Evolutionary conservation across 2,329 filamentous ascomycete species (phyloP).

Genomic region (Colletotrichum sp.): DNA sequence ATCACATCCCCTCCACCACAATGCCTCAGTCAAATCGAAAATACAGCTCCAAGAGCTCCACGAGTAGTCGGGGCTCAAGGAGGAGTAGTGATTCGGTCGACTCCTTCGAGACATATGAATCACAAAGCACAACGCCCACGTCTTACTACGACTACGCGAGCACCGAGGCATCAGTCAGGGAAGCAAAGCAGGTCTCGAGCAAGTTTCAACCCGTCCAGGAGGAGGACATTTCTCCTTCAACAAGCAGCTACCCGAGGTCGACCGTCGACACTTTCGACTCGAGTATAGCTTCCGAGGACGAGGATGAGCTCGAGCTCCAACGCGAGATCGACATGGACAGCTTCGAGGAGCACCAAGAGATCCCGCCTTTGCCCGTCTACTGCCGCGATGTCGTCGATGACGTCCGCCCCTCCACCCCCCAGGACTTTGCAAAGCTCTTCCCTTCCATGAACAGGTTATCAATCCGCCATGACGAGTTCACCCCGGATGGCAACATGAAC

Average conservation of each 20-base stretch:
- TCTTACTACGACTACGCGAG: slow-evolving; percentile 49
- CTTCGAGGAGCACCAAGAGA: slow-evolving; percentile 34
- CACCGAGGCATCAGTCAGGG: slow-evolving; percentile 42
- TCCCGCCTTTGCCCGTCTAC: slow-evolving; percentile 63
- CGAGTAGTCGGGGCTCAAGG: slow-evolving; percentile 43
- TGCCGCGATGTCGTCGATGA: slow-evolving; percentile 67
- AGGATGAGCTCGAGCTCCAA: slow-evolving; percentile 52
- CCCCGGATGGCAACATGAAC: slow-evolving; percentile 95
- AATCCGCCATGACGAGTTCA: slow-evolving; percentile 90
- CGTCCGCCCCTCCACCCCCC: slow-evolving; percentile 77
- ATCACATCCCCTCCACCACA: slow-evolving; percentile 11
- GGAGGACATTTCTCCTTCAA: slow-evolving; percentile 44
- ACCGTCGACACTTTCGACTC: slow-evolving; percentile 85
- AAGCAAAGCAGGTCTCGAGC: not conserved
- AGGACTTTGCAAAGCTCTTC: slow-evolving; percentile 84
- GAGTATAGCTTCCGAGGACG: slow-evolving; percentile 66
- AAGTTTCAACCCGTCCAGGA: slow-evolving; percentile 25
- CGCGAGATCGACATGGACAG: slow-evolving; percentile 38
- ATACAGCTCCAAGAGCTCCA: slow-evolving; percentile 39
- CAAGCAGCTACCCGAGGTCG: slow-evolving; percentile 52
- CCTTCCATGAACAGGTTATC: slow-evolving; percentile 81
- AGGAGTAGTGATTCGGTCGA: slow-evolving; percentile 48
- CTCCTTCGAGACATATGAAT: slow-evolving; percentile 47
- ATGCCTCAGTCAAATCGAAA: slow-evolving; percentile 39
- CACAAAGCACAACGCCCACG: slow-evolving; percentile 52